Evolutionary conservation across 805 yeast genomes (phyloP), one percentile per base, ranked within the genome.

Genomic region (Yamadazyma philogaea): DNA sequence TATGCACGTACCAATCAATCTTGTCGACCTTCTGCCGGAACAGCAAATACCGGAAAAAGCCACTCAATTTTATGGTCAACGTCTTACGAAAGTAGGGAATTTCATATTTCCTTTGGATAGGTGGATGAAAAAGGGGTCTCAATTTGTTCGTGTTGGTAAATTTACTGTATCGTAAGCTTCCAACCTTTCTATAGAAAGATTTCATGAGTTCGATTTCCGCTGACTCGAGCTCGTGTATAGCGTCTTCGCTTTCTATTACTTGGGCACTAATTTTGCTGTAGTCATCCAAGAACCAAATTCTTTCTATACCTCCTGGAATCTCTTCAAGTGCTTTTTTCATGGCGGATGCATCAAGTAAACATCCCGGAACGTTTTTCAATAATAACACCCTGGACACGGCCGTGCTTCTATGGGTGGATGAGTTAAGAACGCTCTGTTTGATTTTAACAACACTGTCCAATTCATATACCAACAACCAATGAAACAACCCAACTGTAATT

Each of bases 251-350:
- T 20, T 53, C 48, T 3, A 35, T 33, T 7, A 57, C 60, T 18
- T 55, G 46, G 19, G 50, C 40, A 30, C 50, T 44, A 10, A 53
- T 56, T 20, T 43, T 39, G 14, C 42, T 42, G 37, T 55, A 61
- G 37, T 66, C 67, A 43, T 64, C 57, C 0, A 82, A 70, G 42
- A 80, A 77, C 87, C 89, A 82, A 0, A 85, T 61, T 18, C 68
- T 67, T 10, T 69, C 66, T 1, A 84, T 70, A 1, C 78, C 77
- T 0, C 81, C 82, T 0, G 84, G 79, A 4, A 81, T 61, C 1
- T 66, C 56, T 2, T 60, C 51, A 40, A 77, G 70, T 1, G 64
- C 38, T 1, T 53, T 37, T 8, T 42, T 47, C 7, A 77, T 50
- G 0, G 51, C 45, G 1, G 59, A 60, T 2, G 37, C 30, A 10